These are phyloP conservation scores for Pinus albicaulis DNA, from an alignment of 75 land plant genomes.

Conservation along the genomic window DNA sequence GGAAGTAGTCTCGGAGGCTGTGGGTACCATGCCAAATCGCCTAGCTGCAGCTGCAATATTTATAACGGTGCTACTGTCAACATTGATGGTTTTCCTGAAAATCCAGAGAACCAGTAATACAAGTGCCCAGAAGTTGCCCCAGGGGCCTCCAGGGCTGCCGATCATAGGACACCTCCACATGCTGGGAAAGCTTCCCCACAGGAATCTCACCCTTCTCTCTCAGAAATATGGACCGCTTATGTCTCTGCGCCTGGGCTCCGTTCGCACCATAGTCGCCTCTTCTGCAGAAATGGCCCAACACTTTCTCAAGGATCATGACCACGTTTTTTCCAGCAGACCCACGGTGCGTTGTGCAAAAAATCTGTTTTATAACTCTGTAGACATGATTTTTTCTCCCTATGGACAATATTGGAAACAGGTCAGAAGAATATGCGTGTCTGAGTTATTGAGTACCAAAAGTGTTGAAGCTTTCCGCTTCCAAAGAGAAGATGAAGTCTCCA, in stretches of 20 bases:
- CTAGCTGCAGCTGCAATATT: no score
- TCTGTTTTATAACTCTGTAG: slow-evolving; percentile 18
- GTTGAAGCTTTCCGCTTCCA: background rate
- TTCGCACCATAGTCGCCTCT: background rate
- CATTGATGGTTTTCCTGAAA: no score
- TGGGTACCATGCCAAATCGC: no score
- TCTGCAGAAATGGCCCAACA: background rate
- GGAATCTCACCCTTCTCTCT: background rate
- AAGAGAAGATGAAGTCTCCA: slow-evolving; percentile 12
- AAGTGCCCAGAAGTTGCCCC: background rate
- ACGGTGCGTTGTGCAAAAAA: slow-evolving; percentile 10
- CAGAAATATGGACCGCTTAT: background rate
- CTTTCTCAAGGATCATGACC: slow-evolving; percentile 20
- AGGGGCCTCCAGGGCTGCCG: background rate
- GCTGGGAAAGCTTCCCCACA: background rate
- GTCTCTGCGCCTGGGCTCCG: background rate
- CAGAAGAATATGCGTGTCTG: slow-evolving; percentile 25
- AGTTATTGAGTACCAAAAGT: slow-evolving; percentile 27
- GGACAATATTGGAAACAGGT: slow-evolving; percentile 38
- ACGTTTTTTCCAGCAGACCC: slow-evolving; percentile 20
- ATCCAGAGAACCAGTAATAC: no score
- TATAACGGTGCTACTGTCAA: no score
- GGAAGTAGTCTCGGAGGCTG: no score
- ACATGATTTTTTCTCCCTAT: slow-evolving; percentile 35
- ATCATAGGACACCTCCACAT: slow-evolving; percentile 4